Base-by-base conservation (phyloP, 768 basidiomycete species). In the Tulasnella sp. region DNA sequence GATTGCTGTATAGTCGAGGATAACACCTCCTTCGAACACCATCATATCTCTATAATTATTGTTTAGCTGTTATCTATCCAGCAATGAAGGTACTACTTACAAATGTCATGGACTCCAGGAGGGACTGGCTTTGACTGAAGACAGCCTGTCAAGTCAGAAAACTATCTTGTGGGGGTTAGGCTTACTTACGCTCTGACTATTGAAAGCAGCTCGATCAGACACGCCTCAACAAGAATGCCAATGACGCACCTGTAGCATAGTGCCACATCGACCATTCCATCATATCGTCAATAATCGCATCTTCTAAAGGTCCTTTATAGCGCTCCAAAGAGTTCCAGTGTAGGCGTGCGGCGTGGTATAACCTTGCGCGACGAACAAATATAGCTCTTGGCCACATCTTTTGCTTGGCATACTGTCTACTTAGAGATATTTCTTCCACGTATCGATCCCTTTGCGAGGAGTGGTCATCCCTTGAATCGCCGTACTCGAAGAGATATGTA, bases 281-380 rank as follows among this genome's bases (percentile, higher is more conserved):
- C 16, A 89, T 64, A 60, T 85, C 83, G 7, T 67, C 63, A 6
- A 89, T 67, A 20, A 89, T 65, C 53, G 64, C 66, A 61, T 88
- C 83, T 54, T 88, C 84, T n/a, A 85, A 68, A 29, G 69, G 72
- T 5, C 81, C 79, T 27, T 86, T 76, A 37, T 74, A 70, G 41
- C 86, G 80, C 63, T 82, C 84, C 44, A 87, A 61, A 1, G 81
- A 72, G 56, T 85, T 79, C 73, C 86, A 78, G 59, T 85, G 83
- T 27, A 86, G 67, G 24, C 86, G 76, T 4, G 77, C 77, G 39
- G 74, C 78, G 56, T 86, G 83, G 64, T 85, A 87, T 5, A 82
- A 70, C 57, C 49, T 51, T 8, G 84, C 84, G 13, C 85, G 76
- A 60, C 83, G 85, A 37, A 86, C 62, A 61, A 79, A 79, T 8